phyloP scores from a whole-genome alignment of 345 rosid species.

The Euphorbia pulcherrima region DNA sequence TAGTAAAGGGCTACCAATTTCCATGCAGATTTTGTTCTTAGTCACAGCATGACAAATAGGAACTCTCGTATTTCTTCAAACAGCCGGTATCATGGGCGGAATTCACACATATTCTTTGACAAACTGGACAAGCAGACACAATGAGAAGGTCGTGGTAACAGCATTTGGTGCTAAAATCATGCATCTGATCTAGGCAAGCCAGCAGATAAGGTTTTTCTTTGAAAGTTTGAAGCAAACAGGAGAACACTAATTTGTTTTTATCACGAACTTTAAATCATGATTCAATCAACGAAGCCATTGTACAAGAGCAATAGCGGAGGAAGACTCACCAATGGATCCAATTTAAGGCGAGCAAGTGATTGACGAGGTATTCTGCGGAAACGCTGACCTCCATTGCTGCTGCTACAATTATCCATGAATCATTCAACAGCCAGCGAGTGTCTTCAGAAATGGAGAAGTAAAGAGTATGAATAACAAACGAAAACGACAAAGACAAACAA shows the following conservation, averaged over 20 bases:
- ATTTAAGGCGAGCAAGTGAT: slow-evolving; percentile 41
- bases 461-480: not conserved
- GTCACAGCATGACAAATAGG: not conserved
- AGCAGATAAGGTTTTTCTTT: too few species aligned
- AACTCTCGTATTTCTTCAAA: not conserved
- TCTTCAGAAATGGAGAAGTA: not conserved
- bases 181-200: not conserved
- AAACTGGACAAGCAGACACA: not conserved
- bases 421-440: not conserved
- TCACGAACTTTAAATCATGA: not conserved
- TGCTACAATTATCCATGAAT: slow-evolving; percentile 29
- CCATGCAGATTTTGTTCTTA: not conserved
- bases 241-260: not conserved
- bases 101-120: not conserved
- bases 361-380: slow-evolving; percentile 58
- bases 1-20: not conserved
- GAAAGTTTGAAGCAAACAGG: not conserved
- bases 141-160: not conserved
- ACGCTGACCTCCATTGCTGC: slow-evolving; percentile 37
- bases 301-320: too few species aligned
- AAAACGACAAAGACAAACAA: not conserved
- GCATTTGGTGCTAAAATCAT: not conserved
- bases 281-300: too few species aligned
- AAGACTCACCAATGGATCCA: slow-evolving; percentile 53
- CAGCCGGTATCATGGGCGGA: not conserved